Conservation (phyloP, 192 early-diverging fungal genomes). For the Entomortierella lignicola region DNA sequence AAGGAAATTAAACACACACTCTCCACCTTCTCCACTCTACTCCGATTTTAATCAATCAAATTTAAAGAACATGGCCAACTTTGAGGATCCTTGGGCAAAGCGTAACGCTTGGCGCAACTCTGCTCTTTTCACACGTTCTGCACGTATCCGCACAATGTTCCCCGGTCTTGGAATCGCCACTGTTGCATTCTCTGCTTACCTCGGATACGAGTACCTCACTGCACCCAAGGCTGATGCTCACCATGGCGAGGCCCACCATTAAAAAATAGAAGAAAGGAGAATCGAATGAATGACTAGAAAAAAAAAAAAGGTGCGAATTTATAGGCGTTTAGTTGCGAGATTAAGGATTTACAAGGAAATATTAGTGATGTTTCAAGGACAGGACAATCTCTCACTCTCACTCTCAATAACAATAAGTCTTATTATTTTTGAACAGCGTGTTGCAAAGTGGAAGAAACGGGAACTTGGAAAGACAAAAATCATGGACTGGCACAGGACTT, state of each 20-base stretch:
- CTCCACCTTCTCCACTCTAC: not conserved
- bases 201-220: conserved; percentile 72
- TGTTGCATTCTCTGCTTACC: conserved; percentile 78
- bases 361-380: not conserved
- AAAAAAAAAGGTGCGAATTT: not conserved
- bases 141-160: conserved; percentile 74
- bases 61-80: conserved; percentile 44
- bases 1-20: not conserved
- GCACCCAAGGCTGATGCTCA: conserved; percentile 56
- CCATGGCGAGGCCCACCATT: conserved; percentile 47
- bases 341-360: not conserved
- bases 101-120: conserved; percentile 80
- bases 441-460: no score
- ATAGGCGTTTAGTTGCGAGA: not conserved
- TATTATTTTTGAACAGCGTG: no score
- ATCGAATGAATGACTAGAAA: not conserved
- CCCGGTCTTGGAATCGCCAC: conserved; percentile 83
- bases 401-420: no score
- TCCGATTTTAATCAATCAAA: not conserved
- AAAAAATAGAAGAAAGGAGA: conserved; percentile 2
- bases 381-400: not conserved
- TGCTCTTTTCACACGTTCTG: conserved; percentile 73
- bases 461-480: no score
- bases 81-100: conserved; percentile 81
- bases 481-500: no score